Base-by-base conservation (phyloP, 768 basidiomycete genomes). In the Boletus barrowsii region DNA sequence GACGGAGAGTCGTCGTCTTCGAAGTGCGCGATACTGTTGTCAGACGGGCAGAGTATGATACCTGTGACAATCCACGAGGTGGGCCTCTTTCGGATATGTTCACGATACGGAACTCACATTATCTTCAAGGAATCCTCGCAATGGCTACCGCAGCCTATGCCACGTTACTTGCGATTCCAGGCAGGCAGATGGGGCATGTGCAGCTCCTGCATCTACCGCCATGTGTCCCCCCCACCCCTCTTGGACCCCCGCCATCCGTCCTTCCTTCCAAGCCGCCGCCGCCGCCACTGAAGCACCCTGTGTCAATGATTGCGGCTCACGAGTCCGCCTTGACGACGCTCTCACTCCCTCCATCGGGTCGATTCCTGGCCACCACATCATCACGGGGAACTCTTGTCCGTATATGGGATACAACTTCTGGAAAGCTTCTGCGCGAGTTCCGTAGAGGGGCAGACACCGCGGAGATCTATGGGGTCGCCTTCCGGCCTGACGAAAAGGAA, bases 361-460 rank as follows among this genome's bases (percentile, higher is more conserved):
- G 83, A 39, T 69, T 91, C 18, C 76, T 97, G 26, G 90, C 93
- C 1, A 95, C 94, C 0, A 88, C 93, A 3, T 93, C 91, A 20
- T 75, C 80, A 33, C 79, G 84, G 53, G 93, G 93, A 14, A 97
- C 93, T 2, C 79, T 97, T 40, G 83, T 96, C 26, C 81, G 93
- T 42, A 80, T 95, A 62, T 97, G 92, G 91, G 88, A 94, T 66
- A 71, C 90, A 1, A 62, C 73, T 8, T 81, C 84, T 9, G 88
- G 89, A 17, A 87, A 85, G 60, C 82, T 90, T 44, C 70, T 90
- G 22, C 79, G 86, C 43, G 93, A 95, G 68, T 79, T 97, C 29
- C 76, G 93, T 53, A 79, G 93, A 67, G 93, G 93, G 10, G 82
- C 88, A 17, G 94, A 97, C 70, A 87, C 90, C 63, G 93, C 93